Conservation (phyloP, 805 yeast genomes). For the Saccharomycopsis fermentans region DNA sequence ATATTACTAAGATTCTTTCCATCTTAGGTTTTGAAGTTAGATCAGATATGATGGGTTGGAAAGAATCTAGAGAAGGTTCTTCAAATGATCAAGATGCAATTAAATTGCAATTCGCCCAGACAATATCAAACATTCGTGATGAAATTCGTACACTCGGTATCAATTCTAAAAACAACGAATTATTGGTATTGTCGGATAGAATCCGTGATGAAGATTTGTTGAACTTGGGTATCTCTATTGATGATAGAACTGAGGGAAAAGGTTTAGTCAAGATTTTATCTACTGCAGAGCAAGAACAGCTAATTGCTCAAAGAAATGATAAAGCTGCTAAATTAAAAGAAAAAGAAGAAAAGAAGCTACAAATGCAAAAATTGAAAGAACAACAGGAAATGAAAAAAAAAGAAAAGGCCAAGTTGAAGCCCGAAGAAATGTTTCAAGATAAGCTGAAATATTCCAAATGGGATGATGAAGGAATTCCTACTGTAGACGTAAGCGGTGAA, state of each 20-base stretch:
- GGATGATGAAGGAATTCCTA: conserved; percentile 82
- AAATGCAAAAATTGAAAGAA: conserved; percentile 44
- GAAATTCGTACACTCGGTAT: conserved; percentile 68
- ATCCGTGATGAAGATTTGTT: conserved; percentile 65
- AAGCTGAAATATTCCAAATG: conserved; percentile 46
- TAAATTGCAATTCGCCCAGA: conserved; percentile 71
- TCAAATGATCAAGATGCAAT: conserved; percentile 45
- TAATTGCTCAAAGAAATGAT: conserved; percentile 33
- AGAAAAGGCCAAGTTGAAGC: conserved; percentile 59
- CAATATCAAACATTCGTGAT: conserved; percentile 73
- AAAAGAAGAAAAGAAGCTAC: conserved; percentile 45
- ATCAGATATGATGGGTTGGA: conserved; percentile 75
- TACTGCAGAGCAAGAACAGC: conserved; percentile 55
- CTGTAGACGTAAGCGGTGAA: conserved; percentile 64
- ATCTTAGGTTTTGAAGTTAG: conserved; percentile 71
- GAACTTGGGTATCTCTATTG: conserved; percentile 71
- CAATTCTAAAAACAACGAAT: conserved; percentile 38
- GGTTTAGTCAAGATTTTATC: conserved; percentile 74
- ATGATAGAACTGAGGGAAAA: conserved; percentile 71
- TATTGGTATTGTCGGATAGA: conserved; percentile 63
- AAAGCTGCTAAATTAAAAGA: conserved; percentile 47
- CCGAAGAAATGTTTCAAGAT: conserved; percentile 64
- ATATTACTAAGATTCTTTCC: conserved; percentile 59
- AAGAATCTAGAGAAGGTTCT: conserved; percentile 26
- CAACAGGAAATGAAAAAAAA: conserved; percentile 52